Evolutionary conservation across 1,284 basidiomycete genomes (phyloP), one percentile per base, ranked within the genome.

Genomic region (Ceratobasidium sp.): DNA sequence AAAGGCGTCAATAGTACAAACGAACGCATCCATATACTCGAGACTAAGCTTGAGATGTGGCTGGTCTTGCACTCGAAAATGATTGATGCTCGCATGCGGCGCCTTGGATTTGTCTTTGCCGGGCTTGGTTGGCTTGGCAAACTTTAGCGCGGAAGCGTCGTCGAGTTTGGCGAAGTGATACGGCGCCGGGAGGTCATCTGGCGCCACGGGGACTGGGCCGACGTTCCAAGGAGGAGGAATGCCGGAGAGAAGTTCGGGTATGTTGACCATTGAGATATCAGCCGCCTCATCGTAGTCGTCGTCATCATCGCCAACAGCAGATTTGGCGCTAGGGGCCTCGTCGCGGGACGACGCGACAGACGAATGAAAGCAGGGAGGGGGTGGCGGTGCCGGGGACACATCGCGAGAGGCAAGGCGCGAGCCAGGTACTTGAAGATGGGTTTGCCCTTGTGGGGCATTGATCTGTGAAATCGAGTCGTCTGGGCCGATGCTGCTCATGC

Each of bases 401-500:
- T 64, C n/a, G 39, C n/a, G 63, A 42, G 39, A 42, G 10, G 28
- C 12, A 6, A 7, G 9, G 12, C 6, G 10, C 6, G 39, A 40
- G 39, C 39, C 28, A 28, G 58, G 13, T 13, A 60, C 26, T 4
- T 23, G 23, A 23, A 60, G 58, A 23, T 26, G 6, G 44, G 44
- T 6, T 46, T 46, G 18, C 20, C 18, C 55, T 26, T 20, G 6
- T 20, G 55, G 26, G 18, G 26, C 55, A 20, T 26, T 26, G 55
- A 26, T 56, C 33, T 63, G 60, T 18, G 60, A 63, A 7, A 63
- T 28, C 15, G 60, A 63, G 26, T 63, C 60, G 60, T 40, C 33
- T 28, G 60, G 60, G 28, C 13, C 60, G 33, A 63, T 28, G 33
- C 60, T 63, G 60, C 60, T 63, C 5, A 20, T 63, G 26, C 60